These are phyloP conservation scores for Stachybotrys echinatus DNA, from an alignment of 2,329 filamentous ascomycete genomes.

Conservation along the genomic window DNA sequence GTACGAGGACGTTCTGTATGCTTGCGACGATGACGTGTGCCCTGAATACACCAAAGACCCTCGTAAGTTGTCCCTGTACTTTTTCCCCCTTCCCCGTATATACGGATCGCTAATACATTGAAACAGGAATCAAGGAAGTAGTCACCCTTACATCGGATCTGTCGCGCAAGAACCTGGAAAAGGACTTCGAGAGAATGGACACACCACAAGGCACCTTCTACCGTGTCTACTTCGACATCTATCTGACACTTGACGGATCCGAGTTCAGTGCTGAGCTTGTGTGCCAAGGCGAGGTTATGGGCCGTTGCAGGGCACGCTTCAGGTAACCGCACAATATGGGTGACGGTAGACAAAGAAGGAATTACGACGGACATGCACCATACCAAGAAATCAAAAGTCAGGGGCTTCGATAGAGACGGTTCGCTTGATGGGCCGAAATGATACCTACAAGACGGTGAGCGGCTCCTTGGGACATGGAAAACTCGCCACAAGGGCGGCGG, in stretches of 20 bases:
- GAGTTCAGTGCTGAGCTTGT: slow-evolving; percentile 98
- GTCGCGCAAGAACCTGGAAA: slow-evolving; percentile 96
- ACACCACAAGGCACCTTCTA: slow-evolving; percentile 96
- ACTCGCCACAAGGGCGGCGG: not conserved
- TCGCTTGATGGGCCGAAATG: not conserved
- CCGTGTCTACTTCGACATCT: slow-evolving; percentile 73
- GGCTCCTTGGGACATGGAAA: not conserved
- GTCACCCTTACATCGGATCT: slow-evolving; percentile 96
- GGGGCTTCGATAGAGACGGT: slow-evolving; percentile 1
- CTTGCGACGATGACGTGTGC: slow-evolving; percentile 95
- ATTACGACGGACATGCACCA: not conserved
- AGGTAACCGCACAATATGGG: slow-evolving; percentile 35
- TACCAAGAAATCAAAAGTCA: not conserved
- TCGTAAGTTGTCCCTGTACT: slow-evolving; percentile 60
- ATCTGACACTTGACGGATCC: slow-evolving; percentile 91
- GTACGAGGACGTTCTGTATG: slow-evolving; percentile 98
- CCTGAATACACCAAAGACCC: slow-evolving; percentile 99
- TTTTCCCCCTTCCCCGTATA: no score
- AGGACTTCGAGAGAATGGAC: slow-evolving; percentile 99
- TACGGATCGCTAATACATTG: not conserved
- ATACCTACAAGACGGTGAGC: slow-evolving; percentile 1
- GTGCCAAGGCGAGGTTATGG: slow-evolving; percentile 99
- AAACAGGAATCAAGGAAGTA: slow-evolving; percentile 91
- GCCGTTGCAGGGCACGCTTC: slow-evolving; percentile 88
- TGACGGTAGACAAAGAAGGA: not conserved